Conservation (phyloP, 805 yeast genomes). For the Metschnikowia shivogae region DNA sequence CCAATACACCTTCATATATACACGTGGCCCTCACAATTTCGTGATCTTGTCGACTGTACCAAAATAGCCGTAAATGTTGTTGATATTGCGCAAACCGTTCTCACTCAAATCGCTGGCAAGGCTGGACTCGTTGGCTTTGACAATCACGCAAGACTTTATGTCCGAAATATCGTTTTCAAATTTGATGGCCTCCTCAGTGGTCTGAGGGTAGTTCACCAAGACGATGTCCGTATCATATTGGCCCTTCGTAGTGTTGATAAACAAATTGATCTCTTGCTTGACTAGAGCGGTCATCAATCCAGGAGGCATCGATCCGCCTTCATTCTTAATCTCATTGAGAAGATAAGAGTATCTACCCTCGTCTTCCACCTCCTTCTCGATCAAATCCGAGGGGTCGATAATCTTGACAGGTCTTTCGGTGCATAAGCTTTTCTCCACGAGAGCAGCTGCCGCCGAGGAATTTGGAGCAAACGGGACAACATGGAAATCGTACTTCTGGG, state of each 20-base stretch:
- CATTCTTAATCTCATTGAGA: constrained; percentile 40
- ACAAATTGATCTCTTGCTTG: constrained; percentile 33
- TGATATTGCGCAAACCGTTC: constrained; percentile 24
- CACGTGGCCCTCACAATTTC: constrained; percentile 4
- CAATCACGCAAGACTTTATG: constrained; percentile 35
- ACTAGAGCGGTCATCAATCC: constrained; percentile 52
- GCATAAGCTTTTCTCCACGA: constrained; percentile 14
- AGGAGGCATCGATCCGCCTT: constrained; percentile 29
- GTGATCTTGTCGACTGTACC: constrained; percentile 55
- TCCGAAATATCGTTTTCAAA: constrained; percentile 68
- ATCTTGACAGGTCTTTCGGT: constrained; percentile 28
- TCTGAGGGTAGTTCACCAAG: constrained; percentile 56
- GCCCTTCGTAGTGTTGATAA: constrained; percentile 33
- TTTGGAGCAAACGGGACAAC: constrained; percentile 32
- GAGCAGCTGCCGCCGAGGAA: constrained; percentile 19
- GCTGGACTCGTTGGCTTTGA: constrained; percentile 26
- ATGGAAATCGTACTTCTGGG: constrained; percentile 40
- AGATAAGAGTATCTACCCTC: constrained; percentile 50
- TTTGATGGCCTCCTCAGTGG: constrained; percentile 61
- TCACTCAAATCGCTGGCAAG: constrained; percentile 15
- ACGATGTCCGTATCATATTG: constrained; percentile 45
- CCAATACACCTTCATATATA: constrained; percentile 1
- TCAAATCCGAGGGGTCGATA: constrained; percentile 49
- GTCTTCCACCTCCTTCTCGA: constrained; percentile 43
- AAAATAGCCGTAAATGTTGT: constrained; percentile 60